These are phyloP conservation scores for Zymoseptoria tritici DNA, from an alignment of 2,329 filamentous ascomycete species.

Conservation along the genomic window DNA sequence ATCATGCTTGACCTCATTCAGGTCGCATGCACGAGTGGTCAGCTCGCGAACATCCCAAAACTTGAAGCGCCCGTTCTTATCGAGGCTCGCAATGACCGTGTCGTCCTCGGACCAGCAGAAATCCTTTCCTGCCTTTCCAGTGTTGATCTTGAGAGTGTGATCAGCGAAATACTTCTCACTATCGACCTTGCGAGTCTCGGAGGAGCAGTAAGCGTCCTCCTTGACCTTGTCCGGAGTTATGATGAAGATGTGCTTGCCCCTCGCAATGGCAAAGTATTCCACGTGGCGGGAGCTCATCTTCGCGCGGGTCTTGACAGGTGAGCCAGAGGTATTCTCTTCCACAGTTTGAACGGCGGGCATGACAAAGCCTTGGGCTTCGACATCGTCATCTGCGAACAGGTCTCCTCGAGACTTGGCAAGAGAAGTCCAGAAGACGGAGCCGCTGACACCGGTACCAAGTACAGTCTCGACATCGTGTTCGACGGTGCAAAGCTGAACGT, in stretches of 20 bases:
- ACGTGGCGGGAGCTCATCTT: slow-evolving; percentile 83
- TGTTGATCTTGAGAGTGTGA: slow-evolving; percentile 86
- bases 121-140: slow-evolving; percentile 95
- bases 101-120: slow-evolving; percentile 98
- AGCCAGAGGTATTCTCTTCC: slow-evolving; percentile 85
- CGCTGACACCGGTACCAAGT: slow-evolving; percentile 87
- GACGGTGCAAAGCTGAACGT: slow-evolving; percentile 72
- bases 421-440: slow-evolving; percentile 91
- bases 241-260: slow-evolving; percentile 92
- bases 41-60: slow-evolving; percentile 95
- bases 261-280: slow-evolving; percentile 89
- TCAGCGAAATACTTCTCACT: slow-evolving; percentile 82
- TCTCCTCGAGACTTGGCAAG: slow-evolving; percentile 72
- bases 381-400: slow-evolving; percentile 66
- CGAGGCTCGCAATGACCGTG: slow-evolving; percentile 84
- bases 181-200: slow-evolving; percentile 58
- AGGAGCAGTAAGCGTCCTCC: slow-evolving; percentile 43
- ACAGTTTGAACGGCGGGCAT: slow-evolving; percentile 79
- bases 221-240: slow-evolving; percentile 57
- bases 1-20: slow-evolving; percentile 35
- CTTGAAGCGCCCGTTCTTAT: slow-evolving; percentile 92
- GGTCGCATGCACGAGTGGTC: slow-evolving; percentile 44
- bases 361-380: slow-evolving; percentile 79
- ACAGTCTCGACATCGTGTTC: slow-evolving; percentile 67
- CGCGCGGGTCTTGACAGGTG: slow-evolving; percentile 90